phyloP scores from a whole-genome alignment of 164 flowering plant genomes.

The Hamamelis virginiana region DNA sequence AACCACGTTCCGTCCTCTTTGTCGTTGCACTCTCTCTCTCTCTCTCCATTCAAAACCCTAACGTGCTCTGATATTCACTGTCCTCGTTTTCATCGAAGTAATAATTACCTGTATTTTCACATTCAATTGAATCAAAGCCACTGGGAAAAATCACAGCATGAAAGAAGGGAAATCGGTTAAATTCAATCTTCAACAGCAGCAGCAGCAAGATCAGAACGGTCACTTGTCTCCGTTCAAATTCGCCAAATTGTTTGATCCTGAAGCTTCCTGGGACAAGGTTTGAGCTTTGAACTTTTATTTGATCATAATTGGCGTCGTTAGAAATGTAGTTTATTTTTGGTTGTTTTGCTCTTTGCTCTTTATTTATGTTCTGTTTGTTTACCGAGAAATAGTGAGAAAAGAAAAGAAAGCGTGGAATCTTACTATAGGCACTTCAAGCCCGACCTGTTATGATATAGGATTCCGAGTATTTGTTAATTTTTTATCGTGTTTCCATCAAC shows the following conservation, averaged over 20 bases:
- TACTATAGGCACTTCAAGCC: background rate
- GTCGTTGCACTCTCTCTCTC: background rate
- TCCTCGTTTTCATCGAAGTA: background rate
- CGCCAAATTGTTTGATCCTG: constrained; percentile 84
- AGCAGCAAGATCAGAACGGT: constrained; percentile 54
- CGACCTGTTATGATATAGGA: too few species aligned
- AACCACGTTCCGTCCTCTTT: background rate
- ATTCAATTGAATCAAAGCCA: background rate
- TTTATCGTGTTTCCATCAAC: too few species aligned
- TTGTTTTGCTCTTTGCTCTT: background rate
- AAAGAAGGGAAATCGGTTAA: constrained; percentile 63
- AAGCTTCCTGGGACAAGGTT: constrained; percentile 97
- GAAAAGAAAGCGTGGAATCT: background rate
- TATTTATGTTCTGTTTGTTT: background rate
- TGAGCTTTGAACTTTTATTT: background rate
- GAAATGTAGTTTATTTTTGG: background rate
- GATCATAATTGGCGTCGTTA: too few species aligned
- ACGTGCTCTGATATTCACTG: background rate
- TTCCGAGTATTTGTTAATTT: too few species aligned
- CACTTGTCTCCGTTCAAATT: constrained; percentile 71
- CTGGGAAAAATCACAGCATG: constrained; percentile 26
- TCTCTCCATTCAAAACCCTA: constrained; percentile 12
- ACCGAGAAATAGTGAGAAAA: background rate
- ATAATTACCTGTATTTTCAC: background rate
- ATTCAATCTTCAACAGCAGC: constrained; percentile 34